Evolutionary conservation across 148 eudicot genomes (phyloP).

Genomic region (Rhododendron henanense): DNA sequence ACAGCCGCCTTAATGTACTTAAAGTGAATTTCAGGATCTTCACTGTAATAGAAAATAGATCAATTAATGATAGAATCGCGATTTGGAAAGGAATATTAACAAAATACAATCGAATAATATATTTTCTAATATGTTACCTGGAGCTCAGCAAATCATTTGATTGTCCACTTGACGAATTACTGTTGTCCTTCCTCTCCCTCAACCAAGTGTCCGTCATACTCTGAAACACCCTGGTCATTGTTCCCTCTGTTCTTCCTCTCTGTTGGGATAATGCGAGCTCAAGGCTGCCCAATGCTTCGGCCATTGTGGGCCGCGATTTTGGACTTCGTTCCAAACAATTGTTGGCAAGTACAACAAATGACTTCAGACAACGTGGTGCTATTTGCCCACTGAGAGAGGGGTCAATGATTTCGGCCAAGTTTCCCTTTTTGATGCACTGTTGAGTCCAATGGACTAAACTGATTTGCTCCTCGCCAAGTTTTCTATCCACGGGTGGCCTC

Average conservation of each 20-base stretch:
- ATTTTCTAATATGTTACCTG: too few species aligned
- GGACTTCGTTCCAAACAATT: neutral
- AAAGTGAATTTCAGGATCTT: neutral
- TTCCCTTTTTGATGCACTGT: neutral
- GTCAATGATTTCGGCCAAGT: neutral
- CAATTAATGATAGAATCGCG: neutral
- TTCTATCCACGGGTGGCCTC: neutral
- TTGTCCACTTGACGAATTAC: neutral
- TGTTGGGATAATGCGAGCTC: neutral
- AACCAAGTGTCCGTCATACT: neutral
- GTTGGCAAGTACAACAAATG: neutral
- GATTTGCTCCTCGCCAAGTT: neutral
- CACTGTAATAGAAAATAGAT: neutral
- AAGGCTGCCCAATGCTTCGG: neutral
- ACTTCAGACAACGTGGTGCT: neutral
- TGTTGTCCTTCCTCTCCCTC: neutral
- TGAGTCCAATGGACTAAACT: neutral
- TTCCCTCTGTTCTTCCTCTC: neutral
- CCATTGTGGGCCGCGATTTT: neutral
- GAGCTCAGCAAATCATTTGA: neutral
- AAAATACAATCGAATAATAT: too few species aligned
- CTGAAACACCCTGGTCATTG: neutral
- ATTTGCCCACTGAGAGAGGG: neutral
- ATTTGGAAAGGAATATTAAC: too few species aligned
- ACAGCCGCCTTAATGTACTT: slow-evolving; percentile 35